Evolutionary conservation across 176 grass and related monocot genomes (phyloP).

Genomic region (Typha latifolia): DNA sequence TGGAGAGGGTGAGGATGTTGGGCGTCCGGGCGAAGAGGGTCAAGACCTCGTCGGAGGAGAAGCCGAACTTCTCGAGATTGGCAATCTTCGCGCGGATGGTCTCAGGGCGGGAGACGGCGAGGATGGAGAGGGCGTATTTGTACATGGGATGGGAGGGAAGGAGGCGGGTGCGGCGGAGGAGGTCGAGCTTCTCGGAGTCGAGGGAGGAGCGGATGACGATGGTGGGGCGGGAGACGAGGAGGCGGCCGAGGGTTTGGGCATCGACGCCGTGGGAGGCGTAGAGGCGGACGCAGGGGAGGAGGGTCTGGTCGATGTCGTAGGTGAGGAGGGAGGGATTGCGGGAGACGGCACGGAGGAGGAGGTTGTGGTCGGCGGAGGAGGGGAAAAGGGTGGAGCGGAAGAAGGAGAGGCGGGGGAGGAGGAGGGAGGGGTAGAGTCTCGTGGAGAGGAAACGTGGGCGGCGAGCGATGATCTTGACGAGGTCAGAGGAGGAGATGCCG

Average conservation of each 20-base stretch:
- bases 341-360: constrained; percentile 9
- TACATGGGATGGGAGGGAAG: background rate
- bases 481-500: background rate
- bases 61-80: constrained; percentile 16
- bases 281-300: constrained; percentile 13
- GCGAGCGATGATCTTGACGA: constrained; percentile 1
- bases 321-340: constrained; percentile 16
- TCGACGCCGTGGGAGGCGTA: constrained; percentile 10
- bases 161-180: constrained; percentile 10
- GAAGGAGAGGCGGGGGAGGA: constrained; percentile 4
- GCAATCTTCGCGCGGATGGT: constrained; percentile 6
- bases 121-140: constrained; percentile 12
- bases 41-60: constrained; percentile 11
- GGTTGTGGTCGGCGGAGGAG: background rate
- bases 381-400: background rate
- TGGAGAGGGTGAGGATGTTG: constrained; percentile 12
- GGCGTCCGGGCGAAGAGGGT: constrained; percentile 12
- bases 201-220: constrained; percentile 7
- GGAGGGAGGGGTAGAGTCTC: background rate
- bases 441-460: constrained; percentile 4
- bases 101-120: constrained; percentile 10
- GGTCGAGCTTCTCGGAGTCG: constrained; percentile 19
- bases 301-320: constrained; percentile 9
- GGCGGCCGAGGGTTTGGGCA: constrained; percentile 10
- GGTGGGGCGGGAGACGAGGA: constrained; percentile 16